Base-by-base conservation (phyloP, 148 eudicot genomes). In the Vaccinium corymbosum region DNA sequence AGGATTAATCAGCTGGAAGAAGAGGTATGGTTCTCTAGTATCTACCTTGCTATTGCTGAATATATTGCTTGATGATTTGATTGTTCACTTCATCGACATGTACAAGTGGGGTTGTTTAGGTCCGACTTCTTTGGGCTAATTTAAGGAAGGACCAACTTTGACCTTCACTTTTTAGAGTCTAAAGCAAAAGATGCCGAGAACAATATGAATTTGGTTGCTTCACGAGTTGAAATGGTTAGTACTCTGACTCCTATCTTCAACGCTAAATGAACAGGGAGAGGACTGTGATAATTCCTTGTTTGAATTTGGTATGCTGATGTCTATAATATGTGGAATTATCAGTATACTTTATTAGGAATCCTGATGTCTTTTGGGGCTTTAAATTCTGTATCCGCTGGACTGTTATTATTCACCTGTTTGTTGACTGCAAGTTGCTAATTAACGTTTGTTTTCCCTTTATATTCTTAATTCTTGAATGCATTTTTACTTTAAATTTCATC, bases 61-160 rank as follows among this genome's bases (percentile, higher is more conserved):
- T 20, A 76, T 59, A 46, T 35, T 83, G 75, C 75, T 86, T 86
- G 35, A 27, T 85, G 74, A 78, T 79, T 57, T 35, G 71, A 76
- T 86, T 85, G 74, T 73, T 86, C 70, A 83, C n/a, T 71, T 86
- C 38, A 17, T 56, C 66, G 85, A 76, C 52, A 22, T 80, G 82
- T 78, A 14, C 6, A 73, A 20, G 22, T 87, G 77, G 83, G 42
- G 32, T 56, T 90, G 20, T 83, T 83, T 87, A 96, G 99, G 91
- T 94, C 71, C 94, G 80, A 80, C 83, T 85, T 83, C 91, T 93
- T 76, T 92, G 94, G 91, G 88, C 81, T 80, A 87, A 80, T 81
- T 90, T 94, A 68, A 90, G 90, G 78, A 91, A 91, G 84, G 66
- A 94, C 88, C 89, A 92, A 94, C 83, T 86, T 89, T 87, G 91